Conservation (phyloP, 73 alveolate genomes). For the Paramecium bursaria region DNA sequence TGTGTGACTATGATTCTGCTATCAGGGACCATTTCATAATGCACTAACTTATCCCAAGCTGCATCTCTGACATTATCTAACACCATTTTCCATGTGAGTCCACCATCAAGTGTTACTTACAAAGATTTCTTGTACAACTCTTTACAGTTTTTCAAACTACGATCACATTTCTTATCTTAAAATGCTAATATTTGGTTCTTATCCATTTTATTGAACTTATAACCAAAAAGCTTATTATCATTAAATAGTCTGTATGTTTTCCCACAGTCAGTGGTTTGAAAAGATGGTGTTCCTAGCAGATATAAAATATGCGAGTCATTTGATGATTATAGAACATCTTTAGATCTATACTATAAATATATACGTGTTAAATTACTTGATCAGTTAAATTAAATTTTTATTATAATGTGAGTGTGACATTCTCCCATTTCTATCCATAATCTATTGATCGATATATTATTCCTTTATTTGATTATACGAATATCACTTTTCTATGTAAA, state of each 20-base stretch:
- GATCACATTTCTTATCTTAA: constrained; percentile 47
- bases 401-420: constrained; percentile 1
- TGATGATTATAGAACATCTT: constrained; percentile 39
- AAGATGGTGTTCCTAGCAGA: constrained; percentile 24
- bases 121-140: constrained; percentile 18
- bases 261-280: constrained; percentile 33
- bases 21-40: constrained; percentile 63
- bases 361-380: no score
- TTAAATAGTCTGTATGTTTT: constrained; percentile 28
- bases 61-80: constrained; percentile 63
- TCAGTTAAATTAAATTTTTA: background rate
- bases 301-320: constrained; percentile 43
- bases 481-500: constrained; percentile 47
- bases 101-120: constrained; percentile 46
- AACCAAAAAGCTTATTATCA: constrained; percentile 39
- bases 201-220: constrained; percentile 19
- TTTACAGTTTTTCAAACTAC: constrained; percentile 15
- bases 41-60: constrained; percentile 60
- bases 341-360: constrained; percentile 52
- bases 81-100: background rate
- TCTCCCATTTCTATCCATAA: constrained; percentile 54
- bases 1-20: constrained; percentile 25
- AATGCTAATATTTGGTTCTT: constrained; percentile 47
- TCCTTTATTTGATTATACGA: constrained; percentile 51
- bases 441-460: constrained; percentile 22